Base-by-base conservation (phyloP, 257 asterid genomes). In the Scutellaria minor region DNA sequence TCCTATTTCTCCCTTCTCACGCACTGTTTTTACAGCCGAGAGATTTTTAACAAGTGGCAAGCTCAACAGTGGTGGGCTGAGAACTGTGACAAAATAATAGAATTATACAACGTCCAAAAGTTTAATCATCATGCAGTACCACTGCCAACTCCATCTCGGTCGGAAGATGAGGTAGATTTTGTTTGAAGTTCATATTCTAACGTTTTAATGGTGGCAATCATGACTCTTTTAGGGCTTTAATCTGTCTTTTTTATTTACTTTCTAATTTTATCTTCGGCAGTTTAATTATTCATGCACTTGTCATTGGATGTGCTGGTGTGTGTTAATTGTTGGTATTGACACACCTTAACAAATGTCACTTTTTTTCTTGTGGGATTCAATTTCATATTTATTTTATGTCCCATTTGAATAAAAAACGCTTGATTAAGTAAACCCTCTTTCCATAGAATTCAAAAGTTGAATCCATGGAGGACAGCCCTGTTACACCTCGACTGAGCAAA, bases 41-140 rank as follows among this genome's bases (percentile, higher is more conserved):
- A 93, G 73, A 80, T 90, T 71, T 93, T 90, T 83, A 89, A 89
- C 85, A 90, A 90, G 82, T 86, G 95, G 90, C 92, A 87, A 84
- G 98, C 97, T 73, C 98, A 93, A 75, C 70, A 78, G 39, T 93
- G 98, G 98, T 93, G 98, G 98, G 85, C 92, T 0, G 96, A 89
- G 80, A 93, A 93, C 80, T 81, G 81, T 65, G 97, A 93, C 79
- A 93, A 82, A 77, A 95, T 93, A 41, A 85, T 89, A 86, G 98
- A 93, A 72, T 72, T 93, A 64, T 93, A 93, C 88, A 93, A 90
- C 35, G 96, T 90, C 78, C 90, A 81, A 77, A 82, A 79, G 75
- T 81, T 87, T 72, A 80, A 86, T 65, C 89, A 72, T 62, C 87
- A 80, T 70, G 81, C 87, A 37, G 87, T 77, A 24, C 96, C 96